Conservation (phyloP, 805 yeast species). For the Zygoascus bituminiphila region DNA sequence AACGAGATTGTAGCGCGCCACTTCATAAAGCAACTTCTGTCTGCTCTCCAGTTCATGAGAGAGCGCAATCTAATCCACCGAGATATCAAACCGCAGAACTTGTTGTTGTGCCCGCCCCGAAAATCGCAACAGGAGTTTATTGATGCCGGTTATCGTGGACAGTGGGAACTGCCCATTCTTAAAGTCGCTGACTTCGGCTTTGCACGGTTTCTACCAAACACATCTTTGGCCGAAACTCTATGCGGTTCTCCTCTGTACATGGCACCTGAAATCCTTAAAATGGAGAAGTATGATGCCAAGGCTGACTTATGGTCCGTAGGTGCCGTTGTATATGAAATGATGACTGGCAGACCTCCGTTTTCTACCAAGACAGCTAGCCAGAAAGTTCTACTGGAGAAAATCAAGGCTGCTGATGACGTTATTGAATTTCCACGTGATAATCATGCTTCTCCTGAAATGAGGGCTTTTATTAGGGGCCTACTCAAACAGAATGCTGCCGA, state of each 20-base stretch:
- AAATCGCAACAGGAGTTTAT: constrained; percentile 55
- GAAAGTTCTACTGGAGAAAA: constrained; percentile 77
- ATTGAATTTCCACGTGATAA: constrained; percentile 67
- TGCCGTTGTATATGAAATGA: constrained; percentile 91
- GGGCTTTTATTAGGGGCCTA: constrained; percentile 62
- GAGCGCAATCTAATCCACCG: constrained; percentile 83
- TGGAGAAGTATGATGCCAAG: constrained; percentile 93
- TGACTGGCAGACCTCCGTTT: constrained; percentile 94
- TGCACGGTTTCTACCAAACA: constrained; percentile 87
- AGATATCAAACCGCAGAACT: constrained; percentile 90
- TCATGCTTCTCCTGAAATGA: constrained; percentile 55
- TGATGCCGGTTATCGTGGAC: constrained; percentile 55
- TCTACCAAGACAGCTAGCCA: constrained; percentile 91
- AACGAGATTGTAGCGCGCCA: constrained; percentile 72
- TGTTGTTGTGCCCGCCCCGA: constrained; percentile 71
- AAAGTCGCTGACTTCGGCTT: constrained; percentile 97
- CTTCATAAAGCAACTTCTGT: constrained; percentile 76
- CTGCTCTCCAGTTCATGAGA: constrained; percentile 76
- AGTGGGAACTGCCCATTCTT: constrained; percentile 81
- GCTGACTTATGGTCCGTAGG: constrained; percentile 99
- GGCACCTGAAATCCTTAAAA: constrained; percentile 96
- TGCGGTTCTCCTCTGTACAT: constrained; percentile 97
- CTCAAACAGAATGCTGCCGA: constrained; percentile 79
- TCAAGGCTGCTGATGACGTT: constrained; percentile 70
- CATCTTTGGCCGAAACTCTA: constrained; percentile 91